phyloP scores from a whole-genome alignment of 495 filamentous ascomycete genomes.

The Margaritispora aquatica region DNA sequence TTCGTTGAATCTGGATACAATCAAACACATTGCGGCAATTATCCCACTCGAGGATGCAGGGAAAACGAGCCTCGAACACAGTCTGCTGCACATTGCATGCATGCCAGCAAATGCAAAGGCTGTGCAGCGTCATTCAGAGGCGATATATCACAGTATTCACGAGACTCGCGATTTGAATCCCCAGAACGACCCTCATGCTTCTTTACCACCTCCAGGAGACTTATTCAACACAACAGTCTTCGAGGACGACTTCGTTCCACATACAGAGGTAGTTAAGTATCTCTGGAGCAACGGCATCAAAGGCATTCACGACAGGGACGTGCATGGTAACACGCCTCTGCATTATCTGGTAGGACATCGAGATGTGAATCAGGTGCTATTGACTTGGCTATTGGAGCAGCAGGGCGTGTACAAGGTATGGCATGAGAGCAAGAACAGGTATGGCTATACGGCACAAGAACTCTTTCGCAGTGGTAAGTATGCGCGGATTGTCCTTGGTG shows the following conservation, averaged over 20 bases:
- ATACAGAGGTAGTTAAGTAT: constrained; percentile 6
- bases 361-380: constrained; percentile 3
- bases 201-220: neutral
- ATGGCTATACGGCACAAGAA: constrained; percentile 1
- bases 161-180: constrained; percentile 13
- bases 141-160: constrained; percentile 11
- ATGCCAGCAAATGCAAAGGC: constrained; percentile 3
- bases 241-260: neutral
- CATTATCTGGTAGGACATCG: constrained; percentile 14
- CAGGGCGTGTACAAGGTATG: neutral
- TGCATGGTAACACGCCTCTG: constrained; percentile 13
- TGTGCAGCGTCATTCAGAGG: constrained; percentile 5
- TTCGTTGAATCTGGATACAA: constrained; percentile 3
- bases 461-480: neutral
- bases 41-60: constrained; percentile 8
- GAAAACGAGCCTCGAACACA: constrained; percentile 8
- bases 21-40: constrained; percentile 5
- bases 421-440: neutral
- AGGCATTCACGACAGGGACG: neutral
- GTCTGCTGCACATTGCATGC: constrained; percentile 15
- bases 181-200: constrained; percentile 5
- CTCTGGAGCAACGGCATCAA: constrained; percentile 9
- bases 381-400: constrained; percentile 10
- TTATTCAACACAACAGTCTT: neutral
- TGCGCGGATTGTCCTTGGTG: neutral